Base-by-base conservation (phyloP, 2,329 filamentous ascomycete genomes). In the Talaromyces sp. region DNA sequence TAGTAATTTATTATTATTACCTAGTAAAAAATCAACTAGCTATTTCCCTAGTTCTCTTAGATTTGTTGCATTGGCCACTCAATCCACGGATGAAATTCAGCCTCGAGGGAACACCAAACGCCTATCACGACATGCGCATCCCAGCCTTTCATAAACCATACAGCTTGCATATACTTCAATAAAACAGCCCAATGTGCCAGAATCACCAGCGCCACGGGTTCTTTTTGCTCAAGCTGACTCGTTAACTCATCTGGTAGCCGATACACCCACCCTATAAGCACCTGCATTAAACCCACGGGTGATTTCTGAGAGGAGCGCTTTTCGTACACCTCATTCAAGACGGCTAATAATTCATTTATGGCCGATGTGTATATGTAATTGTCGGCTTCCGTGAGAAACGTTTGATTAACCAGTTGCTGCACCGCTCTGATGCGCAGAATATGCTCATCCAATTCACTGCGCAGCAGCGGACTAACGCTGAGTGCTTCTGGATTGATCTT, bases 111-210 rank as follows among this genome's bases (percentile, higher is more conserved):
- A 3, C 27, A 47, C 4, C 58, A 61, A 54, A 74, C 66, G 0
- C 73, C 73, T 7, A n/a, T 30, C 0, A 75, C 44, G 6, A 76
- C 70, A 71, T 75, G 73, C 23, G 57, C 56, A 44, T 70, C 67
- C 73, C 73, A 75, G 2, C 68, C 72, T 10, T 60, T 42, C 68
- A 75, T 75, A 47, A 75, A 69, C 73, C 73, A 76, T 0, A 62
- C 61, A 0, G 65, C 63, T 9, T 67, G 58, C 73, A 75, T 73
- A 56, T 69, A 71, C 44, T 65, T 67, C 27, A 76, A 53, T 5
- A 75, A 42, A 6, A 75, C 65, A 42, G 64, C 67, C 73, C 73
- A 76, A 34, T 73, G 64, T 0, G 69, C 69, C 34, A 75, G 59
- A 5, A 75, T 57, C 1, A 72, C 57, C 16, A 75, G 57, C 1